Evolutionary conservation across 2,329 filamentous ascomycete species (phyloP).

Genomic region (Colletotrichum sp.): DNA sequence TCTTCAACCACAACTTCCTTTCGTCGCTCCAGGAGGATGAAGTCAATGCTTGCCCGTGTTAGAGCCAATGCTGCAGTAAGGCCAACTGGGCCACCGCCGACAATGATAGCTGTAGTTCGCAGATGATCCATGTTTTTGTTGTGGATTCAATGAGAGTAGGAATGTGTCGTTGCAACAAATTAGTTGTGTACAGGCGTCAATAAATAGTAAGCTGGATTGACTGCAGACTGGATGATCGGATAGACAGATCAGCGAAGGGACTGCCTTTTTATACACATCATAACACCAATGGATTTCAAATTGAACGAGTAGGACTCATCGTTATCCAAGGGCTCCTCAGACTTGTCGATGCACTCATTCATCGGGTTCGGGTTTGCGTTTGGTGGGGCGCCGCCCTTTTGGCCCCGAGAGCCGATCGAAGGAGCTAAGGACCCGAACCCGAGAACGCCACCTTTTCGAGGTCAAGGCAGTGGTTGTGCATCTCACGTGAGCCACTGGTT

Average conservation of each 20-base stretch:
- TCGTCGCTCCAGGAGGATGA: constrained; percentile 21
- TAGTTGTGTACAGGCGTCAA: background rate
- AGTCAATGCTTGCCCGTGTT: constrained; percentile 22
- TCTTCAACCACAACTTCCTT: constrained; percentile 30
- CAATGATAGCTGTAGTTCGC: constrained; percentile 6
- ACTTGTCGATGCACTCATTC: background rate
- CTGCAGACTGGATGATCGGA: background rate
- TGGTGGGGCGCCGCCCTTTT: background rate
- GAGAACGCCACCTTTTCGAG: background rate
- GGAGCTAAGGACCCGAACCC: background rate
- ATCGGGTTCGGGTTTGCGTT: background rate
- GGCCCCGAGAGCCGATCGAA: background rate
- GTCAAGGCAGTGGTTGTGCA: background rate
- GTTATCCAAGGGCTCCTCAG: background rate
- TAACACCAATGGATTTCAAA: background rate
- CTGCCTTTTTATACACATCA: background rate
- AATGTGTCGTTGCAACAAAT: background rate
- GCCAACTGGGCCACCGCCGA: constrained; percentile 32
- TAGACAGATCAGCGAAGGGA: fast-evolving
- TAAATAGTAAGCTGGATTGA: background rate
- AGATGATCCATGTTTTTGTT: background rate
- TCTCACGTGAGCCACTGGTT: background rate
- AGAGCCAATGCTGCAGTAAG: constrained; percentile 30
- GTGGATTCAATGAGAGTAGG: fast-evolving
- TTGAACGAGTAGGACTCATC: background rate